Evolutionary conservation across 78 protist genomes (phyloP).

Genomic region (Thecamonas trahens): DNA sequence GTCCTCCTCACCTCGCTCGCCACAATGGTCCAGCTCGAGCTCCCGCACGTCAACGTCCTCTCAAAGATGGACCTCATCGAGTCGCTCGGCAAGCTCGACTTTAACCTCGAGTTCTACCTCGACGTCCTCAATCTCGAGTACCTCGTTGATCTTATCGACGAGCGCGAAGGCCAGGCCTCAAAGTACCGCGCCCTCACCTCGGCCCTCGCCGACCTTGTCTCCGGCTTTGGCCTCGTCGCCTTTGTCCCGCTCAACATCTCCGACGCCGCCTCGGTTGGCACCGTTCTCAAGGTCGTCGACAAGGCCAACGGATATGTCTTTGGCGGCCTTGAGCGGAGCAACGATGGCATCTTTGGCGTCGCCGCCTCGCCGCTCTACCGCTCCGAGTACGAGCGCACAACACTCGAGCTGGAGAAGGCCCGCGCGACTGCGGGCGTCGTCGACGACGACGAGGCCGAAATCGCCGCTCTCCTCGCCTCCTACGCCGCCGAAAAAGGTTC

Average conservation of each 20-base stretch:
- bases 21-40: constrained; percentile 74
- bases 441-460: no score
- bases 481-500: no score
- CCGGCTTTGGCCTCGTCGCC: constrained; percentile 72
- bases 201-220: constrained; percentile 58
- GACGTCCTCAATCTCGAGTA: constrained; percentile 49
- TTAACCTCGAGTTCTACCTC: constrained; percentile 72
- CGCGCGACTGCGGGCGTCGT: no score
- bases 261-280: constrained; percentile 1
- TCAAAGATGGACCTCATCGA: constrained; percentile 90
- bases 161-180: background rate
- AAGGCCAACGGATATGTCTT: constrained; percentile 63
- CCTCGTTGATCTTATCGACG: constrained; percentile 18
- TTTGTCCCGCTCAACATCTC: constrained; percentile 53
- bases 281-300: constrained; percentile 35
- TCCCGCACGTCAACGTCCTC: constrained; percentile 93
- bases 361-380: no score
- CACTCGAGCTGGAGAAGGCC: no score
- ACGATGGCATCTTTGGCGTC: no score
- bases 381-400: no score
- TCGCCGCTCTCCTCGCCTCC: no score
- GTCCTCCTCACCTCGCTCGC: constrained; percentile 76
- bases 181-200: constrained; percentile 28
- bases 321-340: no score
- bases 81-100: constrained; percentile 56